Evolutionary conservation across 179 eudicot species (phyloP).

Genomic region (Silene vulgaris): DNA sequence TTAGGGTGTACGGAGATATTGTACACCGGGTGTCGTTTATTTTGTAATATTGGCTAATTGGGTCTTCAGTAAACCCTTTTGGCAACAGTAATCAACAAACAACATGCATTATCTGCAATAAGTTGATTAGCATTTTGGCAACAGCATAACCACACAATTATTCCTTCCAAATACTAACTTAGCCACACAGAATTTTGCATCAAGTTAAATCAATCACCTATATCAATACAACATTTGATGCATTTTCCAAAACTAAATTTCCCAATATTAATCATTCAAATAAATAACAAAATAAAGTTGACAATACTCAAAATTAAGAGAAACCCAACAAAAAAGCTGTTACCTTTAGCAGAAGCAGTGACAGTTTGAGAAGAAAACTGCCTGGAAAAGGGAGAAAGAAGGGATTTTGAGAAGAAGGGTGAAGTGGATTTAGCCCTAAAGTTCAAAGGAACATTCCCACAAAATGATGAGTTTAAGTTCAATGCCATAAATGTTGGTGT

Average conservation of each 20-base stretch:
- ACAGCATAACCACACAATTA: constrained; percentile 2
- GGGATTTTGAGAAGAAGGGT: constrained; percentile 31
- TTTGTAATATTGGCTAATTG: too few species aligned
- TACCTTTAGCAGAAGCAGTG: constrained; percentile 53
- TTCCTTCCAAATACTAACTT: neutral
- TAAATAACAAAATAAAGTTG: neutral
- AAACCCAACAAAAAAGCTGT: constrained; percentile 7
- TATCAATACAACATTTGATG: neutral
- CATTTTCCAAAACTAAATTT: neutral
- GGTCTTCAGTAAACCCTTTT: too few species aligned
- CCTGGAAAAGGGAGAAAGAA: constrained; percentile 33
- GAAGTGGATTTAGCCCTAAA: constrained; percentile 41
- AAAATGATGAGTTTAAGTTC: constrained; percentile 42
- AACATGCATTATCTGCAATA: neutral
- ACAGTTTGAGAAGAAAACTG: constrained; percentile 47
- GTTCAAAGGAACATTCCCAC: constrained; percentile 31
- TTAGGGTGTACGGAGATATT: too few species aligned
- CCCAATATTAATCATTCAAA: neutral
- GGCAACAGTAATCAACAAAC: too few species aligned
- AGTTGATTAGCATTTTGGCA: neutral
- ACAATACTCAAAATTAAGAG: constrained; percentile 11
- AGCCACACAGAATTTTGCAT: neutral
- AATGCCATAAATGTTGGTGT: constrained; percentile 38
- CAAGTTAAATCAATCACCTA: neutral
- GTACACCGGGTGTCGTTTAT: too few species aligned